These are phyloP conservation scores for Chaetomium cochliodes DNA, from an alignment of 495 filamentous ascomycete genomes.

Conservation along the genomic window DNA sequence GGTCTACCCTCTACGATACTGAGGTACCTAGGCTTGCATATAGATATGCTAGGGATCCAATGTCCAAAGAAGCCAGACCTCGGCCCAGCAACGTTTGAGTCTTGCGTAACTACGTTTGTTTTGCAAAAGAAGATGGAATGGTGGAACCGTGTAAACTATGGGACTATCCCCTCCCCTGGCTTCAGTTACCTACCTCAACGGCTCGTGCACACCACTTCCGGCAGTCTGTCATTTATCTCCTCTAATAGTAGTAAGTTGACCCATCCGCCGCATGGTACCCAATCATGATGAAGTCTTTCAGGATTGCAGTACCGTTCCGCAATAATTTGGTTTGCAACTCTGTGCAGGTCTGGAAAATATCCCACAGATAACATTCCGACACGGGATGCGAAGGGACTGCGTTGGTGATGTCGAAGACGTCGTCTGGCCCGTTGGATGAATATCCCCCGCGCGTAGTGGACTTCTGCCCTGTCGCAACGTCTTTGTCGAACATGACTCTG, in stretches of 20 bases:
- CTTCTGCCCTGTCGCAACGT: conserved; percentile 55
- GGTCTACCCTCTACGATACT: too few species aligned
- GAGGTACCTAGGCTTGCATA: too few species aligned
- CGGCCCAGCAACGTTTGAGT: too few species aligned
- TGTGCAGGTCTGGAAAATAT: conserved; percentile 46
- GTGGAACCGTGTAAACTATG: too few species aligned
- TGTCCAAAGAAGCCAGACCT: too few species aligned
- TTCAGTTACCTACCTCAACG: too few species aligned
- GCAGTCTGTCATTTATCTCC: too few species aligned
- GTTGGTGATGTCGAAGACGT: not conserved
- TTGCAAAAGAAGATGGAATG: too few species aligned
- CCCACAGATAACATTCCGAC: conserved; percentile 25
- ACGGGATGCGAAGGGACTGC: not conserved
- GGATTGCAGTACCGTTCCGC: conserved; percentile 31
- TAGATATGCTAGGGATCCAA: too few species aligned
- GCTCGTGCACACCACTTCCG: too few species aligned
- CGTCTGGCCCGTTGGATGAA: not conserved
- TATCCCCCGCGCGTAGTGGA: conserved; percentile 11
- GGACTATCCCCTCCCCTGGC: too few species aligned
- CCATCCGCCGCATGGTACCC: conserved; percentile 7
- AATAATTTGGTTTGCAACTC: conserved; percentile 43
- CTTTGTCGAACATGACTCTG: conserved; percentile 49
- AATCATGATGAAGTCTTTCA: conserved; percentile 34
- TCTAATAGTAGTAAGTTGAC: not conserved
- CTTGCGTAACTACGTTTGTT: too few species aligned